phyloP scores from a whole-genome alignment of 2,329 filamentous ascomycete genomes.

The Beauveria medogensis region DNA sequence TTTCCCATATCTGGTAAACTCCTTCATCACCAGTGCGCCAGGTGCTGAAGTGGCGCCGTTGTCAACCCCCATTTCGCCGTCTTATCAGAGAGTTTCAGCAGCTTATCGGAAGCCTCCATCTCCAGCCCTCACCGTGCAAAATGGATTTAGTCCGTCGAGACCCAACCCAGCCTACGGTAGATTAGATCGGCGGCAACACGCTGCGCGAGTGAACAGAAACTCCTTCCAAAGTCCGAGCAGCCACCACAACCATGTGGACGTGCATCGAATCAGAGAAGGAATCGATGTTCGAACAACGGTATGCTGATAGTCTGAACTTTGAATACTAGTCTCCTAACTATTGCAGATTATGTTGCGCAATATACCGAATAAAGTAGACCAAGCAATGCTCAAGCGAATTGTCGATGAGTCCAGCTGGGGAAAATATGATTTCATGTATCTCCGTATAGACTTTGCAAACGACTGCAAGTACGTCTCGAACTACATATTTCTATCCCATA shows the following conservation, averaged over 20 bases:
- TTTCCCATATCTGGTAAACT: conserved; percentile 23
- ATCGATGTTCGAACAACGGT: conserved; percentile 70
- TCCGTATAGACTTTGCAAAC: conserved; percentile 81
- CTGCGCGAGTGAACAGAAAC: conserved; percentile 36
- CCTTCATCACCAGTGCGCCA: conserved; percentile 15
- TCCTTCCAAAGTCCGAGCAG: conserved; percentile 39
- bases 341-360: conserved; percentile 84
- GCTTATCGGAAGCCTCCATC: conserved; percentile 26
- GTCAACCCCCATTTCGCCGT: conserved; percentile 23
- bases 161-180: conserved; percentile 25
- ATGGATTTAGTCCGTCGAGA: conserved; percentile 34
- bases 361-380: conserved; percentile 83
- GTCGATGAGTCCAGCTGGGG: conserved; percentile 73
- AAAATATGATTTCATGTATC: conserved; percentile 89
- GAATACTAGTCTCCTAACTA: conserved; percentile 9
- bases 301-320: conserved; percentile 22
- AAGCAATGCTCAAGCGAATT: conserved; percentile 67
- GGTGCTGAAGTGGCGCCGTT: conserved; percentile 16
- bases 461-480: conserved; percentile 61
- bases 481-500: no score
- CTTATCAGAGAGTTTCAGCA: conserved; percentile 22
- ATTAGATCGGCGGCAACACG: conserved; percentile 41
- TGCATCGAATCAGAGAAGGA: conserved; percentile 52
- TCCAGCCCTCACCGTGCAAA: conserved; percentile 26
- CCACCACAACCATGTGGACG: conserved; percentile 56